Base-by-base conservation (phyloP, 805 yeast genomes). In the Starmerella lactis-condensi region DNA sequence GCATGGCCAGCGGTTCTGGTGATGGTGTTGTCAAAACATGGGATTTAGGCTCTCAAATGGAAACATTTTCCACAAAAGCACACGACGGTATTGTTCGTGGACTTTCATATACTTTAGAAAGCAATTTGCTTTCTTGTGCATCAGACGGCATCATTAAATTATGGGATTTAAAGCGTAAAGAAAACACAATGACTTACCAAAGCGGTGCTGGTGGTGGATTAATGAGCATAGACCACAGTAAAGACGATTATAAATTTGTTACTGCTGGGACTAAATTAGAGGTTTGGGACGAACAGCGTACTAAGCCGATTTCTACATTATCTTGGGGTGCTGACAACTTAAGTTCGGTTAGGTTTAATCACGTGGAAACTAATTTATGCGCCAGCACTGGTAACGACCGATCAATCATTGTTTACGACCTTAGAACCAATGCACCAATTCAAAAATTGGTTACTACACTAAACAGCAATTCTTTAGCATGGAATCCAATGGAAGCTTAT, bases 401-500 rank as follows among this genome's bases (percentile, higher is more conserved):
- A 47, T 75, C 94, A 1, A 64, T 89, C 31, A 83, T 85, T 2
- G 58, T 89, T 24, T 89, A 89, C 53, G 99, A 89, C 53, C 61
- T 79, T 30, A 69, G 98, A 47, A 79, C 94, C 5, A 72, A 77
- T 46, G 66, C 92, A 2, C 94, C 98, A 10, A 71, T 91, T 4
- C 96, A 91, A 54, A 85, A 83, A 52, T 68, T 85, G 36, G 76
- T 75, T 28, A 77, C 89, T 17, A 60, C 70, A 13, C 62, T 89
- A 65, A 65, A 91, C 46, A 77, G 83, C 13, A 89, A 89, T 53
- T 64, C 85, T 28, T 63, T 89, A 17, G 65, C 82, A 34, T 89
- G 96, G 96, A 89, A 89, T 56, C 99, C 99, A 4, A 78, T 89
- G 75, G 96, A 89, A 54, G 93, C 96, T 2, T 89, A 69, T 57